Conservation (phyloP, 2,329 filamentous ascomycete genomes). For the Aquanectria penicillioides region DNA sequence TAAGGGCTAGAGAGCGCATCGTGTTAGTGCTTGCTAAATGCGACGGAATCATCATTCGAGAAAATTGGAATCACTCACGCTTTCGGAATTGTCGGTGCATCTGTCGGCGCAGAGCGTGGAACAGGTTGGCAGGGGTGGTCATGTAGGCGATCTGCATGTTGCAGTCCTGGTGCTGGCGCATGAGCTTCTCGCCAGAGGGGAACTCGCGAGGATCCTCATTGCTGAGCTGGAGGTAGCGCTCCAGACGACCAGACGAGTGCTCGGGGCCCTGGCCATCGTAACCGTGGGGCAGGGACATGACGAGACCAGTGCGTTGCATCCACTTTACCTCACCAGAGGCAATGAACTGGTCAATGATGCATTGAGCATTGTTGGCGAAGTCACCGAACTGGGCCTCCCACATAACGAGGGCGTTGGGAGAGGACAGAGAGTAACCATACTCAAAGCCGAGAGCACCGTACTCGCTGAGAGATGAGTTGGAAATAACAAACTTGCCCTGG, state of each 20-base stretch:
- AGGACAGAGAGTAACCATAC: slow-evolving; percentile 97
- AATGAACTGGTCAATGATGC: slow-evolving; percentile 98
- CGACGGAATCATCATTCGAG: too few species aligned
- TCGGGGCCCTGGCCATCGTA: slow-evolving; percentile 99
- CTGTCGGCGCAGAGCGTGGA: slow-evolving; percentile 95
- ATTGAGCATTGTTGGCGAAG: slow-evolving; percentile 99
- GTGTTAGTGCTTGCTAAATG: too few species aligned
- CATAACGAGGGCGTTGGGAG: slow-evolving; percentile 96
- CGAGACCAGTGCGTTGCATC: slow-evolving; percentile 96
- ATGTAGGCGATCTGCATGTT: slow-evolving; percentile 99
- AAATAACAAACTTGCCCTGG: slow-evolving; percentile 95
- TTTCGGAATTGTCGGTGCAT: slow-evolving; percentile 99
- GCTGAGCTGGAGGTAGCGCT: slow-evolving; percentile 95
- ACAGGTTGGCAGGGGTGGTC: slow-evolving; percentile 95
- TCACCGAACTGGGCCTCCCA: slow-evolving; percentile 99
- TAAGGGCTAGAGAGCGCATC: slow-evolving; percentile 79
- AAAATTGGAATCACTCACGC: too few species aligned
- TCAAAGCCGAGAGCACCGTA: slow-evolving; percentile 89
- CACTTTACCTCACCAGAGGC: slow-evolving; percentile 98
- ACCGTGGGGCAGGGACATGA: slow-evolving; percentile 95
- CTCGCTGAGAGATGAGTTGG: slow-evolving; percentile 87
- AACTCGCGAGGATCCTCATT: slow-evolving; percentile 97
- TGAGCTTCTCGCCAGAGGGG: slow-evolving; percentile 87
- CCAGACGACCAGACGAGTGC: slow-evolving; percentile 96
- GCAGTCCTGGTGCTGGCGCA: slow-evolving; percentile 98